Conservation (phyloP, 2,329 filamentous ascomycete species). For the Verticillium tricorpus region DNA sequence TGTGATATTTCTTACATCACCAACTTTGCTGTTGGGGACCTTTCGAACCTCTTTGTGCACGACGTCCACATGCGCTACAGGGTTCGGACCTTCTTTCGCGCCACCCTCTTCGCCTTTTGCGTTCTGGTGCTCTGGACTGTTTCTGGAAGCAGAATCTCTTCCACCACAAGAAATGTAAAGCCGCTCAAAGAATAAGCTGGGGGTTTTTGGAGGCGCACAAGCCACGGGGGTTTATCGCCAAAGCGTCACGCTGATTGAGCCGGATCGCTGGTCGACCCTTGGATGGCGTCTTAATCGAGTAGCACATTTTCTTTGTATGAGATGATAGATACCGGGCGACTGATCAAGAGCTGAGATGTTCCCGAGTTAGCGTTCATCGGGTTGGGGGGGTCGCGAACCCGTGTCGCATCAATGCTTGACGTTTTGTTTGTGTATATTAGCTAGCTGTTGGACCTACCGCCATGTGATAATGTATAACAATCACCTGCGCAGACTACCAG, state of each 20-base stretch:
- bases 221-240: not conserved
- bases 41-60: slow-evolving; percentile 31
- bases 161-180: slow-evolving; percentile 10
- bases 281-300: slow-evolving; percentile 5
- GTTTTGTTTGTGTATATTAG: not conserved
- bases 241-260: not conserved
- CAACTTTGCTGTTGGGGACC: slow-evolving; percentile 37
- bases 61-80: slow-evolving; percentile 19
- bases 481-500: no score
- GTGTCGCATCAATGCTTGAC: not conserved
- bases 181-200: slow-evolving; percentile 2
- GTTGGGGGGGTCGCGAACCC: not conserved
- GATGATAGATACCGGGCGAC: slow-evolving; percentile 30
- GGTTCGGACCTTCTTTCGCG: slow-evolving; percentile 34
- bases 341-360: slow-evolving; percentile 55
- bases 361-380: slow-evolving; percentile 20
- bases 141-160: slow-evolving; percentile 27
- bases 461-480: not conserved
- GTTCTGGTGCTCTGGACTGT: slow-evolving; percentile 39
- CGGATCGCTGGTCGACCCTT: slow-evolving; percentile 8
- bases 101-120: slow-evolving; percentile 35
- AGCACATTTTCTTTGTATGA: slow-evolving; percentile 15
- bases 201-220: not conserved
- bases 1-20: slow-evolving; percentile 56
- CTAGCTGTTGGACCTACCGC: not conserved